These are phyloP conservation scores for Tuber brumale DNA, from an alignment of 495 filamentous ascomycete species.

Conservation along the genomic window DNA sequence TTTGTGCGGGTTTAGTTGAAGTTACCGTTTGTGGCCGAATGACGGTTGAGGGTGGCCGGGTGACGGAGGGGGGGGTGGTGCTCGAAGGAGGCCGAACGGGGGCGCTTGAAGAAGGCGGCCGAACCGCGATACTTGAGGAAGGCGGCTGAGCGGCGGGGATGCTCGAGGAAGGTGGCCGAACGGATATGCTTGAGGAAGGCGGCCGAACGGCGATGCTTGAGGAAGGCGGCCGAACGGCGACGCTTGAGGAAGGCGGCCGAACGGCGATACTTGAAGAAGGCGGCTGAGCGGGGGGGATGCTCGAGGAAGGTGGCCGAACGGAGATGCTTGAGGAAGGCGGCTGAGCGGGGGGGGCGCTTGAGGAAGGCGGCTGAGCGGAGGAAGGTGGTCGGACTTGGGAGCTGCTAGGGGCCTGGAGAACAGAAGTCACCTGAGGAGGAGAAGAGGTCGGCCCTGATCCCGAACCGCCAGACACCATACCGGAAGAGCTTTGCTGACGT, in stretches of 20 bases:
- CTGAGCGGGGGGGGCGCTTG: background rate
- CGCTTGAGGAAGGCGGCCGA: background rate
- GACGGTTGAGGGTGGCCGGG: background rate
- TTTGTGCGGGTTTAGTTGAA: background rate
- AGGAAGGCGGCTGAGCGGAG: background rate
- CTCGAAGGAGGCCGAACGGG: background rate
- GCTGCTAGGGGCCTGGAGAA: background rate
- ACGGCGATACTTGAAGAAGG: too few relatives aligned
- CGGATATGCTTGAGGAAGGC: background rate
- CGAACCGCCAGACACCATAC: background rate
- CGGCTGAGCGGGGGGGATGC: background rate
- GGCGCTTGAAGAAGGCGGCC: background rate
- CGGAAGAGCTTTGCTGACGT: background rate
- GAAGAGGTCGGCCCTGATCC: background rate
- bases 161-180: background rate
- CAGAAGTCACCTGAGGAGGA: background rate
- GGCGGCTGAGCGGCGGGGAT: background rate
- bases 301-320: background rate
- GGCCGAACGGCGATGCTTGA: background rate
- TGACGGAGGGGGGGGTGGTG: background rate
- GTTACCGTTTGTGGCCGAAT: background rate
- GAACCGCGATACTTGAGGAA: too few relatives aligned
- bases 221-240: too few relatives aligned
- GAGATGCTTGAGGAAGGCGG: background rate
- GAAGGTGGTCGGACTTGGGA: background rate